Evolutionary conservation across 2,329 filamentous ascomycete genomes (phyloP).

Genomic region (Xylariaceae sp.): DNA sequence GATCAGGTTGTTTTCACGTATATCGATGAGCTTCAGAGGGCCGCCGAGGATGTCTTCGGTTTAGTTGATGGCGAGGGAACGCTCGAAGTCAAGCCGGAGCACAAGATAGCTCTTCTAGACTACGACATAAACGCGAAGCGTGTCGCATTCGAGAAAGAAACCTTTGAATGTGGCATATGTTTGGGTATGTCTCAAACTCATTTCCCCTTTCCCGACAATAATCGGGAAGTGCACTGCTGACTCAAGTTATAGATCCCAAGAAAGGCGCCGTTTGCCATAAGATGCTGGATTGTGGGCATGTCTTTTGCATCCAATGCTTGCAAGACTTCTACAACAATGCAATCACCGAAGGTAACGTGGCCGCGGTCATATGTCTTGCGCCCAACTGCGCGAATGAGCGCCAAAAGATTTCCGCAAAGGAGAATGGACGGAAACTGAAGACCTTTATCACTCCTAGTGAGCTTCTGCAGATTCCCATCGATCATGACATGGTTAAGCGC

Average conservation of each 20-base stretch:
- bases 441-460: conserved; percentile 75
- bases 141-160: conserved; percentile 72
- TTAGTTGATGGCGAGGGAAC: conserved; percentile 44
- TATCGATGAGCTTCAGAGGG: conserved; percentile 58
- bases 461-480: conserved; percentile 69
- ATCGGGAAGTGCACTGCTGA: conserved; percentile 16
- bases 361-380: conserved; percentile 71
- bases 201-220: too few species aligned
- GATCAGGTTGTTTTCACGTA: conserved; percentile 57
- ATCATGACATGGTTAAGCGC: conserved; percentile 68
- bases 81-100: conserved; percentile 48
- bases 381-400: conserved; percentile 70
- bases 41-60: conserved; percentile 56
- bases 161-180: conserved; percentile 84
- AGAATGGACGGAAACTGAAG: conserved; percentile 55
- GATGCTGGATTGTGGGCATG: conserved; percentile 78
- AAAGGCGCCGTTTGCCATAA: conserved; percentile 78
- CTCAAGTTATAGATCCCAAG: conserved; percentile 63
- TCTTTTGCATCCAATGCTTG: conserved; percentile 85
- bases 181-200: conserved; percentile 45
- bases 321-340: conserved; percentile 86
- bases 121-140: conserved; percentile 71
- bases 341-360: conserved; percentile 78
- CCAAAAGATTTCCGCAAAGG: conserved; percentile 30
- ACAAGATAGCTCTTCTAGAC: conserved; percentile 68